phyloP scores from a whole-genome alignment of 805 yeast genomes.

The Wickerhamomyces bisporus region DNA sequence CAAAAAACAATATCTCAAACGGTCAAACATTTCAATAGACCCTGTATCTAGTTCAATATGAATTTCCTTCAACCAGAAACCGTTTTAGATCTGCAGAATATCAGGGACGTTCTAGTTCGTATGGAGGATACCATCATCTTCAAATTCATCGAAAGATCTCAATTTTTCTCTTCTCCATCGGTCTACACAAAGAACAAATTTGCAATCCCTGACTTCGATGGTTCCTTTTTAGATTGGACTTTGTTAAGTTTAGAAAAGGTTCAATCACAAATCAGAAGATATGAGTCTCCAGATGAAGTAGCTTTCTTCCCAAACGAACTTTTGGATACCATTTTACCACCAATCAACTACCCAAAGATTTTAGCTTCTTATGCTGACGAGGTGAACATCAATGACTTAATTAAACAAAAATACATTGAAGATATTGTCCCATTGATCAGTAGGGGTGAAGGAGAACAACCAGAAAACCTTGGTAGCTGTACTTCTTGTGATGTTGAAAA shows the following conservation, averaged over 20 bases:
- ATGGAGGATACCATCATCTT: conserved; percentile 97
- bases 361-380: conserved; percentile 72
- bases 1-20: too few relatives aligned
- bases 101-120: conserved; percentile 76
- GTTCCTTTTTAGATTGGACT: conserved; percentile 86
- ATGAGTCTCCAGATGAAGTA: conserved; percentile 89
- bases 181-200: conserved; percentile 61
- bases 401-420: conserved; percentile 61
- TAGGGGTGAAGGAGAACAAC: conserved; percentile 63
- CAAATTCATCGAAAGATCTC: conserved; percentile 88
- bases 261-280: conserved; percentile 81
- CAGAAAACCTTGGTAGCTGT: conserved; percentile 84
- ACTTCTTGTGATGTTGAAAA: conserved; percentile 81
- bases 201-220: conserved; percentile 62
- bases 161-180: conserved; percentile 69
- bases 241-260: conserved; percentile 66
- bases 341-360: conserved; percentile 70
- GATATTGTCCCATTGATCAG: conserved; percentile 74
- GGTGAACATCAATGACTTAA: conserved; percentile 68
- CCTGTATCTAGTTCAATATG: too few relatives aligned
- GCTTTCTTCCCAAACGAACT: conserved; percentile 77
- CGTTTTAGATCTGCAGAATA: conserved; percentile 74
- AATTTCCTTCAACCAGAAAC: conserved; percentile 81
- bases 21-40: too few relatives aligned
- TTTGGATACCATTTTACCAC: conserved; percentile 69